Evolutionary conservation across 2,329 filamentous ascomycete genomes (phyloP).

Genomic region (Calonectria montana): DNA sequence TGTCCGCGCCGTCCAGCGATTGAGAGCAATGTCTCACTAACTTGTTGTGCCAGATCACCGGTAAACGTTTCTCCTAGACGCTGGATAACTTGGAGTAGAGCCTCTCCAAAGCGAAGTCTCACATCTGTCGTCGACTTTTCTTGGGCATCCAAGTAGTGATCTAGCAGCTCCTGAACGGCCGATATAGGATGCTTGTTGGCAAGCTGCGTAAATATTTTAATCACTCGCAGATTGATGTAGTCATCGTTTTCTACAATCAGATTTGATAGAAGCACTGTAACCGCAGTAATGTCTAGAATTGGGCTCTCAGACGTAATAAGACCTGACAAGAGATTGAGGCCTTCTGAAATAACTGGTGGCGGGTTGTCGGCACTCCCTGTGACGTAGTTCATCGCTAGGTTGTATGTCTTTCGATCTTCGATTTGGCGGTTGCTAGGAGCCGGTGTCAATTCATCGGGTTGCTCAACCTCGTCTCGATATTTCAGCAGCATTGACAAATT

Average conservation of each 20-base stretch:
- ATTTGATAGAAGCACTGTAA: conserved; percentile 72
- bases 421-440: conserved; percentile 59
- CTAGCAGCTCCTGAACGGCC: conserved; percentile 71
- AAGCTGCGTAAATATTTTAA: conserved; percentile 73
- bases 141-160: conserved; percentile 73
- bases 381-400: conserved; percentile 73
- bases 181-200: conserved; percentile 71
- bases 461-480: conserved; percentile 66
- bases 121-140: conserved; percentile 71
- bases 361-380: conserved; percentile 68
- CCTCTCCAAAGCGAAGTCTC: conserved; percentile 76
- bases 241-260: conserved; percentile 75
- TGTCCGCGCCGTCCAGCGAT: conserved; percentile 73
- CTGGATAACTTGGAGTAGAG: conserved; percentile 73
- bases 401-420: conserved; percentile 72
- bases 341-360: conserved; percentile 74
- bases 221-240: conserved; percentile 76
- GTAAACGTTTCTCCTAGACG: conserved; percentile 67
- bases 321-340: conserved; percentile 68
- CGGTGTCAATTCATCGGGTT: conserved; percentile 50
- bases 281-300: conserved; percentile 73
- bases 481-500: conserved; percentile 67
- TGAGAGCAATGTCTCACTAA: conserved; percentile 70
- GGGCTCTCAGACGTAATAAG: conserved; percentile 67
- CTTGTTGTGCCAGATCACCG: conserved; percentile 62